Conservation (phyloP, 306 rosid species). For the Glycyrrhiza uralensis region DNA sequence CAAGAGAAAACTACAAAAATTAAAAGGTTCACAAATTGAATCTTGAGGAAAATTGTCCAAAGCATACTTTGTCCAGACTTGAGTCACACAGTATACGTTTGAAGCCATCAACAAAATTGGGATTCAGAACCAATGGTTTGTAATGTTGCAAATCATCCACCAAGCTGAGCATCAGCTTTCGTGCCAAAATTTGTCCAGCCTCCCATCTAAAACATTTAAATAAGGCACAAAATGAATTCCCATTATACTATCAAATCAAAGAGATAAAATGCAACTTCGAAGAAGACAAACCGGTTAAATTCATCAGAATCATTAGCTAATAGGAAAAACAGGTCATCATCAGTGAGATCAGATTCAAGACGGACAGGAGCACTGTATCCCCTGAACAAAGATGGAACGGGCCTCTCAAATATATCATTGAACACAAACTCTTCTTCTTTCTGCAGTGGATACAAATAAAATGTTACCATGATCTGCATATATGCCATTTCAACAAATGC, state of each 20-base stretch:
- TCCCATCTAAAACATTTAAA: constrained; percentile 74
- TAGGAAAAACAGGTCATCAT: constrained; percentile 76
- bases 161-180: constrained; percentile 82
- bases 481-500: not conserved
- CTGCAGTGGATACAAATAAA: constrained; percentile 43
- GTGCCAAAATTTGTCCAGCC: constrained; percentile 91
- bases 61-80: constrained; percentile 80
- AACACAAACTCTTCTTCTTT: constrained; percentile 91
- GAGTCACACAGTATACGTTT: constrained; percentile 61
- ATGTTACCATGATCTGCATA: not conserved
- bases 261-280: constrained; percentile 7
- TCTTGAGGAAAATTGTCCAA: not conserved
- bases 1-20: not conserved
- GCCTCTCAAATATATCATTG: constrained; percentile 68
- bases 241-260: constrained; percentile 5
- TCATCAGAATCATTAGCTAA: constrained; percentile 92
- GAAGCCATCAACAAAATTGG: constrained; percentile 72
- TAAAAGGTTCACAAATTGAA: not conserved
- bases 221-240: constrained; percentile 20
- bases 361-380: constrained; percentile 97
- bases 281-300: constrained; percentile 83
- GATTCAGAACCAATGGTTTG: constrained; percentile 71
- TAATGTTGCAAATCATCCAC: constrained; percentile 80
- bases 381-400: constrained; percentile 86
- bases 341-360: constrained; percentile 78